phyloP scores from a whole-genome alignment of 2,329 filamentous ascomycete species.

The Calonectria multiphialidica region DNA sequence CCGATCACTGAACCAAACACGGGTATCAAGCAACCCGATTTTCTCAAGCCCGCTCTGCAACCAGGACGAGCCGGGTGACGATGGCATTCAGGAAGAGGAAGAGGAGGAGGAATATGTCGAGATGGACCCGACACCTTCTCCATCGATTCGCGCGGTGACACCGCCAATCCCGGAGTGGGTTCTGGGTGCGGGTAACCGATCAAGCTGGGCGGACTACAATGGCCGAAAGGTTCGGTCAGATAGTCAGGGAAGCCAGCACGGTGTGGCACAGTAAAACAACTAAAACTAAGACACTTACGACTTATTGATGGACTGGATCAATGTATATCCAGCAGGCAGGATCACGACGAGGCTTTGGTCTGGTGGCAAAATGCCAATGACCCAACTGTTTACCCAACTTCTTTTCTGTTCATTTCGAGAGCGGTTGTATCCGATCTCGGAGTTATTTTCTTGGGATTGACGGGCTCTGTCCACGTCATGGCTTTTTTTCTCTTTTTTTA shows the following conservation, averaged over 20 bases:
- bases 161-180: conserved; percentile 74
- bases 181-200: conserved; percentile 63
- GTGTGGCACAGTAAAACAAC: conserved; percentile 21
- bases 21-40: conserved; percentile 66
- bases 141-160: conserved; percentile 62
- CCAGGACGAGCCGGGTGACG: conserved; percentile 49
- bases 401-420: background rate
- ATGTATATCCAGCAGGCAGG: conserved; percentile 30
- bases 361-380: conserved; percentile 20
- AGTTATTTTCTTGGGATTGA: background rate
- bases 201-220: conserved; percentile 62
- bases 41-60: conserved; percentile 61
- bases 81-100: conserved; percentile 42
- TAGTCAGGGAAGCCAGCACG: conserved; percentile 21
- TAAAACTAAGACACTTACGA: conserved; percentile 32
- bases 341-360: conserved; percentile 13
- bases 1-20: conserved; percentile 64
- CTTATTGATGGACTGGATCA: conserved; percentile 18
- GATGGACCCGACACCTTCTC: conserved; percentile 28
- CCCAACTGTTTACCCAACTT: background rate
- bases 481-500: background rate
- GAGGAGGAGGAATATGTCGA: conserved; percentile 39
- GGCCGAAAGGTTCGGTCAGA: conserved; percentile 48
- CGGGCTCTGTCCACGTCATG: background rate
- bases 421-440: background rate